phyloP scores from a whole-genome alignment of 2,329 filamentous ascomycete species.

The Aureobasidium pullulans region DNA sequence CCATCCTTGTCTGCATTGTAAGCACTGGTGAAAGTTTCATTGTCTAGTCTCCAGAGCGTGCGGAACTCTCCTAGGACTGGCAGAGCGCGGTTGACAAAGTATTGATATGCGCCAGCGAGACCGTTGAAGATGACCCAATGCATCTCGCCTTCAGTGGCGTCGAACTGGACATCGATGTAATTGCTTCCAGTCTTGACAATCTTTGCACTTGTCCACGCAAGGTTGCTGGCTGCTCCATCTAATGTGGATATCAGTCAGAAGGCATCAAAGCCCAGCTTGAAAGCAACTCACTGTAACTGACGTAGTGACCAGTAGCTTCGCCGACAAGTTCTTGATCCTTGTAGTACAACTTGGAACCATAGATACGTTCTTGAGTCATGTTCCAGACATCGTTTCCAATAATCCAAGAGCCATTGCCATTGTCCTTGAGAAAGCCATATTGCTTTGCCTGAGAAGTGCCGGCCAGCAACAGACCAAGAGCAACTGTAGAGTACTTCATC shows the following conservation, averaged over 20 bases:
- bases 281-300: constrained; percentile 31
- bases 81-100: constrained; percentile 45
- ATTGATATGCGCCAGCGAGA: constrained; percentile 48
- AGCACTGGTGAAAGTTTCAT: constrained; percentile 41
- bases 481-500: background rate
- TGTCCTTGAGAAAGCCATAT: constrained; percentile 25
- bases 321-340: constrained; percentile 36
- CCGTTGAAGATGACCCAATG: constrained; percentile 47
- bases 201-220: constrained; percentile 41
- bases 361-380: constrained; percentile 32
- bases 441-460: background rate
- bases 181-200: constrained; percentile 35
- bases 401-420: constrained; percentile 29
- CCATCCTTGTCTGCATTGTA: constrained; percentile 41
- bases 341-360: constrained; percentile 35
- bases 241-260: no score
- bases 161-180: constrained; percentile 44
- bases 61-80: constrained; percentile 44
- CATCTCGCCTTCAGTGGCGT: constrained; percentile 41
- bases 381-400: constrained; percentile 38
- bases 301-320: constrained; percentile 36
- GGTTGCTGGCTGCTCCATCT: constrained; percentile 40
- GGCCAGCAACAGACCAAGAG: background rate
- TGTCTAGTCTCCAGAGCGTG: constrained; percentile 45
- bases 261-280: no score